phyloP scores from a whole-genome alignment of 2,329 filamentous ascomycete genomes.

The Colletotrichum sp. region DNA sequence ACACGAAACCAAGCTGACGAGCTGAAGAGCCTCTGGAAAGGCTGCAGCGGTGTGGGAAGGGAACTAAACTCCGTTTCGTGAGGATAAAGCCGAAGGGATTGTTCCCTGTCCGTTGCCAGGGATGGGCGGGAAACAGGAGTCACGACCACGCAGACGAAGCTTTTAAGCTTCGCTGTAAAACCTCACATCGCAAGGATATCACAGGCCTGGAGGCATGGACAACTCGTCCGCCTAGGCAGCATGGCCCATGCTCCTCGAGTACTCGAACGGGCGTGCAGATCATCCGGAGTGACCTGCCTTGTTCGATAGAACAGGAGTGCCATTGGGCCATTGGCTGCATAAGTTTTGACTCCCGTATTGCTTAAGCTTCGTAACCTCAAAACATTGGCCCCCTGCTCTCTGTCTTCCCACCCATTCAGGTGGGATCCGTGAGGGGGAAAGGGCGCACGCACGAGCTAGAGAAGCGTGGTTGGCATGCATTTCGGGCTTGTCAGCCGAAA shows the following conservation, averaged over 20 bases:
- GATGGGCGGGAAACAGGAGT: background rate
- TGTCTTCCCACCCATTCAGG: background rate
- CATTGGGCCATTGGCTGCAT: background rate
- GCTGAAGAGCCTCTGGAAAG: background rate
- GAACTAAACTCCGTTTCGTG: background rate
- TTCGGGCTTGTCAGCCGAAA: background rate
- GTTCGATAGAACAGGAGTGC: background rate
- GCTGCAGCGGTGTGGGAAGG: background rate
- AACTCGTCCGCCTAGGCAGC: background rate
- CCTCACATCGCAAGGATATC: background rate
- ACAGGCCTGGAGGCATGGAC: background rate
- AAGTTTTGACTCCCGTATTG: background rate
- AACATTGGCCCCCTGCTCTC: background rate
- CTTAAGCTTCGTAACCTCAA: background rate
- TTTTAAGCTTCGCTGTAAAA: background rate
- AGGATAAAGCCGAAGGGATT: background rate
- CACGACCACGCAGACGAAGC: background rate
- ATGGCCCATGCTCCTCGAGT: background rate
- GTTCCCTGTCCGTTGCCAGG: background rate
- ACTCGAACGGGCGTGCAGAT: background rate
- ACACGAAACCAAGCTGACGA: background rate
- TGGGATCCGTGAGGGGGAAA: background rate
- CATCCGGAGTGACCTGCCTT: background rate
- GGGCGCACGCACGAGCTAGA: background rate
- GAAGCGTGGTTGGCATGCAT: background rate